Percentiles rank a stretch among this genome's conserved stretches.
Conservation (phyloP, 768 basidiomycete genomes). For the Amanita rubescens region DNA sequence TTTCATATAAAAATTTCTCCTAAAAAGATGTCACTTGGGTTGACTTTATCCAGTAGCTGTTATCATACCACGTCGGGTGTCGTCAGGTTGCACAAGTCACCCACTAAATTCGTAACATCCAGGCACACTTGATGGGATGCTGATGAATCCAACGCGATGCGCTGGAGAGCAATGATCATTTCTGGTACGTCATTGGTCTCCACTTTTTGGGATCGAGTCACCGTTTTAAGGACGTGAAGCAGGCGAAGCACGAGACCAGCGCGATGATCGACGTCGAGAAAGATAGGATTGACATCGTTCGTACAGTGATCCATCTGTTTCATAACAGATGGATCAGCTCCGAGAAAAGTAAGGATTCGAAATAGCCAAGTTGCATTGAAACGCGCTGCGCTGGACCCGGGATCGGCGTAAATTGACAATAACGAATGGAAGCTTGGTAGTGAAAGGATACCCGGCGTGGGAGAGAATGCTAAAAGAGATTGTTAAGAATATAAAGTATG, state of each 20-base stretch:
- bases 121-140: constrained; percentile 32
- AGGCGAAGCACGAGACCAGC: not conserved
- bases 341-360: constrained; percentile 15
- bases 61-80: not conserved
- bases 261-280: not conserved
- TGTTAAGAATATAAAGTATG: not conserved
- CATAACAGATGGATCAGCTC: constrained; percentile 4
- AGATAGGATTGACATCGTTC: not conserved
- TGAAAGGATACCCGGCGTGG: not conserved
- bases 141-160: constrained; percentile 50
- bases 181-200: constrained; percentile 35
- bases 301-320: not conserved
- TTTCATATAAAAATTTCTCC: constrained; percentile 41
- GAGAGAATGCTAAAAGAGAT: not conserved
- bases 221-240: constrained; percentile 4
- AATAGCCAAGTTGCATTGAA: not conserved
- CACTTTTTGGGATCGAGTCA: constrained; percentile 27
- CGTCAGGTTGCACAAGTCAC: not conserved
- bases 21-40: constrained; percentile 15
- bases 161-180: constrained; percentile 40
- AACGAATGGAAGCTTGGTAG: not conserved
- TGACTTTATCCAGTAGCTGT: not conserved
- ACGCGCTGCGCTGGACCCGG: not conserved
- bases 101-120: constrained; percentile 1
- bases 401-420: constrained; percentile 2